These are phyloP conservation scores for Pseudogymnoascus pannorum DNA, from an alignment of 2,329 filamentous ascomycete genomes.

Conservation along the genomic window DNA sequence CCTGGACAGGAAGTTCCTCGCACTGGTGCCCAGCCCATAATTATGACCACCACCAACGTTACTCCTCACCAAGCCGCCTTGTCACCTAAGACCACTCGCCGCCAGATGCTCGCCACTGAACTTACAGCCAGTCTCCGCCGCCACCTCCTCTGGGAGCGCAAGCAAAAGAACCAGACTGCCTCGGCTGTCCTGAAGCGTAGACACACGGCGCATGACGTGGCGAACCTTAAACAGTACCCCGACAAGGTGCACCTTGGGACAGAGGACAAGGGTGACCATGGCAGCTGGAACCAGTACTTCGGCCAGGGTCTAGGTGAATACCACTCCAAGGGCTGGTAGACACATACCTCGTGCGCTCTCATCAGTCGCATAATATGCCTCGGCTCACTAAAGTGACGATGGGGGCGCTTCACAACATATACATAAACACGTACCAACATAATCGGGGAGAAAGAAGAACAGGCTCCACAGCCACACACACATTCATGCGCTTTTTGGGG, in stretches of 20 bases:
- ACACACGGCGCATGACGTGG: slow-evolving; percentile 85
- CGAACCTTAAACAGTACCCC: slow-evolving; percentile 77
- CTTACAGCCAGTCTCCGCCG: slow-evolving; percentile 87
- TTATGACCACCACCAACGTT: slow-evolving; percentile 59
- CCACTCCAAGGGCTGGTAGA: slow-evolving; percentile 77
- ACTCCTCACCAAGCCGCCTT: slow-evolving; percentile 60
- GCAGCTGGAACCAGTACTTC: slow-evolving; percentile 81
- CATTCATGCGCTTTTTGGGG: not conserved
- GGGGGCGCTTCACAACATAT: not conserved
- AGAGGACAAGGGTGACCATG: slow-evolving; percentile 53
- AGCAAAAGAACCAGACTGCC: slow-evolving; percentile 84
- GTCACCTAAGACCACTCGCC: slow-evolving; percentile 83
- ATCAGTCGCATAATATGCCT: not conserved
- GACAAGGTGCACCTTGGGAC: slow-evolving; percentile 50
- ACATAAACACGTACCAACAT: not conserved
- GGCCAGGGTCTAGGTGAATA: slow-evolving; percentile 74
- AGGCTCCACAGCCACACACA: not conserved
- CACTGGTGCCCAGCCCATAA: slow-evolving; percentile 68
- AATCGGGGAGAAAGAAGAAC: not conserved
- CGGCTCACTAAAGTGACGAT: not conserved
- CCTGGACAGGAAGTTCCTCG: slow-evolving; percentile 43
- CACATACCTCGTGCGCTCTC: slow-evolving; percentile 2
- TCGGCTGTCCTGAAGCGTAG: slow-evolving; percentile 84
- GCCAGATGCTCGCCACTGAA: slow-evolving; percentile 94
- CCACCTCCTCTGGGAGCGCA: slow-evolving; percentile 88